A percentile compares a stretch with the other conserved stretches of the same genome.
Evolutionary conservation across 192 early-diverging fungal genomes (phyloP).

Genomic region (Coemansia sp.): DNA sequence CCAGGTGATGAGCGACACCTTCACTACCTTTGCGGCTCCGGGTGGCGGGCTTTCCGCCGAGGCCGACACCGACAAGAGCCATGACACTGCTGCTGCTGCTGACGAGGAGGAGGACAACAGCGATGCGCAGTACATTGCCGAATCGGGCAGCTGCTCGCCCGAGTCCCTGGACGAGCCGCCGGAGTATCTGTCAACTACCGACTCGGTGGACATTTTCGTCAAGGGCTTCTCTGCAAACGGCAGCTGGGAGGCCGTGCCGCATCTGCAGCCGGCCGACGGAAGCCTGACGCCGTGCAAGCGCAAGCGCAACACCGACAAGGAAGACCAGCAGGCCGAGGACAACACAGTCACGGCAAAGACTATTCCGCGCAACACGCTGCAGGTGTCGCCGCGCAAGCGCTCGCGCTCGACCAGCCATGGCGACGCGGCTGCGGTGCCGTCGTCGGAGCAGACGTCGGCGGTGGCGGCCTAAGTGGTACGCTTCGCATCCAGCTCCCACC

Average conservation of each 20-base stretch:
- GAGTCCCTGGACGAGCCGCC: slow-evolving; percentile 23
- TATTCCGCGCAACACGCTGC: slow-evolving; percentile 26
- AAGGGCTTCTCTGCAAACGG: slow-evolving; percentile 24
- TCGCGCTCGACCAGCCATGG: slow-evolving; percentile 30
- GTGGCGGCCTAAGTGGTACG: slow-evolving; percentile 5
- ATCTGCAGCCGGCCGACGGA: slow-evolving; percentile 11
- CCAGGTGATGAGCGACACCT: slow-evolving; percentile 40
- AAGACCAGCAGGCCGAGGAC: slow-evolving; percentile 29
- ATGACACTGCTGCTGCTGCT: no score
- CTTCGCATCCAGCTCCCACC: not conserved
- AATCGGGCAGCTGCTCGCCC: slow-evolving; percentile 32
- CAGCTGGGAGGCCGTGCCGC: slow-evolving; percentile 33
- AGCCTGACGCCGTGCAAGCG: slow-evolving; percentile 47
- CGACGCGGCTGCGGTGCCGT: slow-evolving; percentile 28
- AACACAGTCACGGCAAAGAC: slow-evolving; percentile 7
- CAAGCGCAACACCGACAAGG: slow-evolving; percentile 35
- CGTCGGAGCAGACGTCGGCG: slow-evolving; percentile 5
- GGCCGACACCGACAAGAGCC: slow-evolving; percentile 6
- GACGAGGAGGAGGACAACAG: slow-evolving; percentile 18
- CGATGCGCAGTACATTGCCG: slow-evolving; percentile 25
- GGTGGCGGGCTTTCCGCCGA: slow-evolving; percentile 1
- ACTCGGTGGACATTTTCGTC: slow-evolving; percentile 37
- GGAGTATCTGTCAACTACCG: slow-evolving; percentile 24
- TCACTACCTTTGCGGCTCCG: slow-evolving; percentile 31
- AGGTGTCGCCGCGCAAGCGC: slow-evolving; percentile 47